These are phyloP conservation scores for Colletotrichum spinosum DNA, from an alignment of 2,329 filamentous ascomycete genomes.

Conservation along the genomic window DNA sequence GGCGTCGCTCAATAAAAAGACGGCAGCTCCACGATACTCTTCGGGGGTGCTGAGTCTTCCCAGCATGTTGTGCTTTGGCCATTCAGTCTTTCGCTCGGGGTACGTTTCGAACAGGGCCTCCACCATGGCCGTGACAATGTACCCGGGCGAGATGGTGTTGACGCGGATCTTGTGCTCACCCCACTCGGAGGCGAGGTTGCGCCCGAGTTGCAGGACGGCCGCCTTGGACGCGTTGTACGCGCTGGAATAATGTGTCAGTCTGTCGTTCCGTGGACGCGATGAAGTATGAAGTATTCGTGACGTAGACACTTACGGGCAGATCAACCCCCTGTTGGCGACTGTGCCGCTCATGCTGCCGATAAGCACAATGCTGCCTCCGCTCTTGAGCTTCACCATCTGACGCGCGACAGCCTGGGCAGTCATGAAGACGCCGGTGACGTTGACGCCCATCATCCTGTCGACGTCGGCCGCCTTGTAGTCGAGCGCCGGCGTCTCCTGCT, in stretches of 20 bases:
- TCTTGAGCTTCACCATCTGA: constrained; percentile 73
- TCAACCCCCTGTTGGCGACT: constrained; percentile 71
- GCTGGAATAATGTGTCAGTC: constrained; percentile 54
- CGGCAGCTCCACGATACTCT: constrained; percentile 78
- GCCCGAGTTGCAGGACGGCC: constrained; percentile 76
- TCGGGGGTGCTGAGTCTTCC: constrained; percentile 73
- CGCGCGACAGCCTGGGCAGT: constrained; percentile 90
- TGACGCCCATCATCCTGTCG: constrained; percentile 84
- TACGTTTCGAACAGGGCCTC: constrained; percentile 80
- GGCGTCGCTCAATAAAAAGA: constrained; percentile 53
- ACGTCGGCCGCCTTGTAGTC: constrained; percentile 83
- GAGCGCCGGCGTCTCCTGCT: constrained; percentile 85
- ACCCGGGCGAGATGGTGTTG: constrained; percentile 84
- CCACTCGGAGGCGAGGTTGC: constrained; percentile 81
- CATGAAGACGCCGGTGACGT: constrained; percentile 87
- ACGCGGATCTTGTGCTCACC: constrained; percentile 79
- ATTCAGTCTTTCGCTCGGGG: constrained; percentile 74
- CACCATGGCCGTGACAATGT: constrained; percentile 87
- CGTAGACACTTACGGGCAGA: constrained; percentile 64
- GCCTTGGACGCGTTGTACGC: constrained; percentile 84
- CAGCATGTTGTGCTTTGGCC: constrained; percentile 90
- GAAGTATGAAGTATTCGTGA: neutral
- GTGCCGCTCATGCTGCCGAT: constrained; percentile 79
- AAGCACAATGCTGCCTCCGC: constrained; percentile 71
- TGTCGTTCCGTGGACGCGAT: neutral